Evolutionary conservation across 306 rosid species (phyloP).

Genomic region (Citrullus mucosospermus): DNA sequence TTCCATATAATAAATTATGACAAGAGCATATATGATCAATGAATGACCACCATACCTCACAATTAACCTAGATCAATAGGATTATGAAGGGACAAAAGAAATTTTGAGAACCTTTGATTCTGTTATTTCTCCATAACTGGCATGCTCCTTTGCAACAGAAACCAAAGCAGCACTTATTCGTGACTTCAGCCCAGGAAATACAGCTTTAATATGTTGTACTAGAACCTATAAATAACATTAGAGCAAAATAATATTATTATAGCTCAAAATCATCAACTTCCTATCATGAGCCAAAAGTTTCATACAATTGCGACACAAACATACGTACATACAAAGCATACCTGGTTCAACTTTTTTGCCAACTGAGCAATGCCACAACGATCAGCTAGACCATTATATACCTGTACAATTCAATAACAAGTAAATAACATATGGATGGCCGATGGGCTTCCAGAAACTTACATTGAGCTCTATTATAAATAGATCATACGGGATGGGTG

Average conservation of each 20-base stretch:
- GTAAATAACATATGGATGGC: background rate
- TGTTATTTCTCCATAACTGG: slow-evolving; percentile 86
- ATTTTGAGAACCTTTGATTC: slow-evolving; percentile 58
- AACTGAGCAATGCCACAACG: slow-evolving; percentile 92
- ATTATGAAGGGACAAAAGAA: background rate
- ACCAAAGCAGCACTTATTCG: slow-evolving; percentile 75
- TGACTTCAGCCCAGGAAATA: slow-evolving; percentile 82
- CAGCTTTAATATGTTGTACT: slow-evolving; percentile 75
- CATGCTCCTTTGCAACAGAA: slow-evolving; percentile 88
- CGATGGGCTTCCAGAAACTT: background rate
- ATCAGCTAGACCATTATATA: slow-evolving; percentile 78
- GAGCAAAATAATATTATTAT: background rate
- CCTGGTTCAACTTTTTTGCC: slow-evolving; percentile 96
- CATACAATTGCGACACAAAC: background rate
- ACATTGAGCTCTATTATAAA: background rate
- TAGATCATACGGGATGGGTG: slow-evolving; percentile 75
- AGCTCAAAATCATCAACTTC: background rate
- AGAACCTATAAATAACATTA: slow-evolving; percentile 49
- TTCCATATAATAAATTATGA: background rate
- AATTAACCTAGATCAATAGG: background rate
- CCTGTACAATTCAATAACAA: slow-evolving; percentile 26
- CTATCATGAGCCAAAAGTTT: background rate
- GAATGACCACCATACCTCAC: background rate
- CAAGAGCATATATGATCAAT: background rate
- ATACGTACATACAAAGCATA: slow-evolving; percentile 8